Evolutionary conservation across 2,329 filamentous ascomycete genomes (phyloP), one percentile per base, ranked within the genome.

Genomic region (Neonectria ditissima): DNA sequence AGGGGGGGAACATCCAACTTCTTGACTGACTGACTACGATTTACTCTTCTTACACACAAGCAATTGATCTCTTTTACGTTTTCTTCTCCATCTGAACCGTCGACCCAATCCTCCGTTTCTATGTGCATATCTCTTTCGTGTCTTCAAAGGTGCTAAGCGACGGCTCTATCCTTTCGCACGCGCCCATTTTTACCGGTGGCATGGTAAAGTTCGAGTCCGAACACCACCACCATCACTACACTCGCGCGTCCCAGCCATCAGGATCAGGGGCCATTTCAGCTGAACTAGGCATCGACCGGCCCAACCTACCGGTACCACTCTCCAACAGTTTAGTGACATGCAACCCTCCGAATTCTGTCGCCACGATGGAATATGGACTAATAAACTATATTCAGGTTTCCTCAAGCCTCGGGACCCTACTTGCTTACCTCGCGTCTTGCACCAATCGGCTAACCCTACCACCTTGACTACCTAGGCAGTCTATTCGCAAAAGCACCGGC

Each of bases 141-240:
- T 32, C 28, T 6, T 50, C 47, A 48, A 14, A 5, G 14, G 26
- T 16, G 26, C 44, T 10, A 48, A 48, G 5, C 10, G 28, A 30
- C 47, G 26, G 5, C 7, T 11, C n/a, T 5, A 8, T 50, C n/a
- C 43, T 32, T 30, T 32, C 26, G 47, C 26, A 39, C 41, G 47
- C 16, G 39, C 52, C 55, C 39, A n/a, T 37, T 20, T 20, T 30
- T 62, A 47, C 62, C 63, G 48, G 62, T 69, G 48, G 54, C 62
- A 66, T 69, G 68, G 68, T 70, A 69, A 55, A 50, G 8, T 30
- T 20, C n/a, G 7, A 30, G n/a, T 9, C 26, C 45, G 18, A 48
- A 16, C 44, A 28, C 44, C 24, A 48, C 45, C 45, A 28, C 26
- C 45, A 48, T 18, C 26, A 48, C 26, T 28, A 30, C 6, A 14